Base-by-base conservation (phyloP, 83 land plant genomes). In the Isoetes engelmannii region DNA sequence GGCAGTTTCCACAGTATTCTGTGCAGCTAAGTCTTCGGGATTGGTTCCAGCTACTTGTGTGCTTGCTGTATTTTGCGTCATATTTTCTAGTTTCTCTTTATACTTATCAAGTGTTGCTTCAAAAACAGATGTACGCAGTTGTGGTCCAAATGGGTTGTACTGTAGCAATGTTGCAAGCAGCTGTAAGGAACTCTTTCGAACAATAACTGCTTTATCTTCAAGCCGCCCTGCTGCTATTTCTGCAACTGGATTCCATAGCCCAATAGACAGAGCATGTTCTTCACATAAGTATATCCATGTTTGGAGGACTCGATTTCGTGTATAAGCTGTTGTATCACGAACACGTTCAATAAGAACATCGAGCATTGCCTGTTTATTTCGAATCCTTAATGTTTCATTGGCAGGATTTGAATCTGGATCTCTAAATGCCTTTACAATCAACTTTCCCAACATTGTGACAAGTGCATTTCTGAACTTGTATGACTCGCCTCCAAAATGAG, bases 111-210 rank as follows among this genome's bases (percentile, higher is more conserved):
- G 69, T 6, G 99, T 95, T 47, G 86, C 92, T 72, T 87, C 95
- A 83, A 95, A 95, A 12, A 87, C 82, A 68, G 84, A 79, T 67
- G 83, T 65, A 18, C 87, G 81, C 20, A 95, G 86, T 67, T 89
- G 92, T 12, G 99, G 97, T 8, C 99, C 99, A 85, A 95, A 95
- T 12, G 99, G 99, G 68, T 95, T 95, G 58, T 87, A 91, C 69
- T 95, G 89, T 62, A 95, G 70, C 80, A 95, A 83, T 47, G 87
- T 87, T 63, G 87, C 75, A 5, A 95, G 87, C 67, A 95, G 67
- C 61, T 92, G 84, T 42, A 92, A 65, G 45, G 99, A 97, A 73
- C 91, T 85, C 70, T 95, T 95, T 53, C 99, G 78, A 47, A 95
- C 99, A 46, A 89, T 68, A 50, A 92, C 86, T 72, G 85, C 84